A percentile compares a stretch with the other conserved stretches of the same genome.
Evolutionary conservation across 2,329 filamentous ascomycete genomes (phyloP).

Genomic region (Parafenestella ontariensis): DNA sequence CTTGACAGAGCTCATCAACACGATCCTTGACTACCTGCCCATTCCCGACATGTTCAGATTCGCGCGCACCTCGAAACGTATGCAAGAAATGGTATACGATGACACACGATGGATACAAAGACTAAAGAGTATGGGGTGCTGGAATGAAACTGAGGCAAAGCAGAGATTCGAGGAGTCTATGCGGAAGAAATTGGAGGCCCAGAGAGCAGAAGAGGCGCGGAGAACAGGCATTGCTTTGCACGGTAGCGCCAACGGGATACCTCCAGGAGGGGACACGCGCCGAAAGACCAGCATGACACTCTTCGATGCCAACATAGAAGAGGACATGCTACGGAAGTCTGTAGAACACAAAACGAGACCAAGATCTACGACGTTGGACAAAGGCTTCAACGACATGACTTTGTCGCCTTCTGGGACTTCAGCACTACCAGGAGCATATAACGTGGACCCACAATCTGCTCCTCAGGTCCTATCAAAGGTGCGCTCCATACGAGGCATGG

Average conservation of each 20-base stretch:
- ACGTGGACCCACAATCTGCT: conserved; percentile 66
- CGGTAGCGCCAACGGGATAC: conserved; percentile 46
- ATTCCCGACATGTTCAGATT: conserved; percentile 84
- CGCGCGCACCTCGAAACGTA: conserved; percentile 80
- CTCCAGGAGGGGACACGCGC: conserved; percentile 40
- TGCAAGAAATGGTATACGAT: conserved; percentile 99
- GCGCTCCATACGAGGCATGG: conserved; percentile 81
- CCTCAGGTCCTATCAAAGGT: conserved; percentile 73
- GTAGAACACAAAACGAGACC: conserved; percentile 39
- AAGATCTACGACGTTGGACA: conserved; percentile 53
- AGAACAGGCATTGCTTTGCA: conserved; percentile 43
- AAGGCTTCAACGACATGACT: conserved; percentile 82
- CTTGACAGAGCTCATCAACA: conserved; percentile 77
- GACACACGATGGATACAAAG: conserved; percentile 93
- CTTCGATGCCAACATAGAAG: conserved; percentile 76
- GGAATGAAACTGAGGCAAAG: conserved; percentile 88
- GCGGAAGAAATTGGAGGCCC: conserved; percentile 64
- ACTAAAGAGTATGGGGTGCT: conserved; percentile 85
- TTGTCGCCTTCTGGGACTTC: conserved; percentile 52
- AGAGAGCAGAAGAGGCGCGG: conserved; percentile 52
- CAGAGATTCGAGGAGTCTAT: conserved; percentile 77
- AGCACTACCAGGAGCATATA: conserved; percentile 36
- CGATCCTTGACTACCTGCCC: conserved; percentile 88
- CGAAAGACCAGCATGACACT: conserved; percentile 64
- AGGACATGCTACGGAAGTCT: conserved; percentile 61